Conservation (phyloP, 2,329 filamentous ascomycete genomes). For the Moelleriella libera region DNA sequence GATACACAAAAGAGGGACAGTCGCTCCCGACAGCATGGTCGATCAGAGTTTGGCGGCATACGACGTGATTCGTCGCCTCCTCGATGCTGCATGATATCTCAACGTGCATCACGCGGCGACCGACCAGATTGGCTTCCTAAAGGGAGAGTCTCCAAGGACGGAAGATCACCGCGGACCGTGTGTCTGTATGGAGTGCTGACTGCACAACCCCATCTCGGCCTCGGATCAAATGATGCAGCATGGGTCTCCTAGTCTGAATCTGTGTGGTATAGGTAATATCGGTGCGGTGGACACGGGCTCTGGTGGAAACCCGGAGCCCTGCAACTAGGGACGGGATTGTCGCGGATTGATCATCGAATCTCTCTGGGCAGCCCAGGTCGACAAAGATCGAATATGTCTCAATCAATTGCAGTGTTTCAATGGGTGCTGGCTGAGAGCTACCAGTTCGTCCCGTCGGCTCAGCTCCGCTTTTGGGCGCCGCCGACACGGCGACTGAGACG, state of each 20-base stretch:
- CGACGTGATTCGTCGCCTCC: no score
- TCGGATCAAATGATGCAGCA: background rate
- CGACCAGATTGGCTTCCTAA: background rate
- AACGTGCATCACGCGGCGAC: no score
- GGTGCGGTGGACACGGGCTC: background rate
- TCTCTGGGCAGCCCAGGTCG: background rate
- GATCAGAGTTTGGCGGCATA: no score
- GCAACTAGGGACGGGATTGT: background rate
- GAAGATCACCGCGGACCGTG: background rate
- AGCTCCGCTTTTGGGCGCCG: background rate
- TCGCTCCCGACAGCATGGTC: no score
- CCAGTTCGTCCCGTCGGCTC: background rate
- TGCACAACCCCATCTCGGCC: background rate
- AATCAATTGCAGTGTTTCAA: background rate
- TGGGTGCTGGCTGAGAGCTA: background rate
- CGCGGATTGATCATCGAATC: background rate
- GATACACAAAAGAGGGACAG: no score
- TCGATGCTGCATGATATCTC: no score
- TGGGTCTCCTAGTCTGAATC: background rate
- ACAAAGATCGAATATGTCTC: background rate
- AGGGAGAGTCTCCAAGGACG: background rate
- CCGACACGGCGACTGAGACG: background rate
- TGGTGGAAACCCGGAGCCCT: background rate
- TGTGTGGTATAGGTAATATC: background rate
- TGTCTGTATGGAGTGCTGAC: background rate